phyloP scores from a whole-genome alignment of 164 flowering plant genomes.

The Houttuynia cordata region DNA sequence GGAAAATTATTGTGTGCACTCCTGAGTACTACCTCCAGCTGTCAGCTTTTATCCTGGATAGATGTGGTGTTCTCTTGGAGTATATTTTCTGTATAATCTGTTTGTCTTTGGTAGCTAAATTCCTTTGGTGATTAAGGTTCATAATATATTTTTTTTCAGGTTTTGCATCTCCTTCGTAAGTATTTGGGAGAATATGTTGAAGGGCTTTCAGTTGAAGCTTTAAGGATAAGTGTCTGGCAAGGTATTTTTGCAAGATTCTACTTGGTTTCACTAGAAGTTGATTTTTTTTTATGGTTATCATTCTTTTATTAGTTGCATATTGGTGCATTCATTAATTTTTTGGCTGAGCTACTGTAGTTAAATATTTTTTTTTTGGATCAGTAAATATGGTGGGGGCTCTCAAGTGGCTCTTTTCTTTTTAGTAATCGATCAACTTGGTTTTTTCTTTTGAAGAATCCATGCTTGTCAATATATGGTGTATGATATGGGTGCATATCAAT shows the following conservation, averaged over 20 bases:
- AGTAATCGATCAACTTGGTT: too few species aligned
- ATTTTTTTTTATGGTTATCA: too few species aligned
- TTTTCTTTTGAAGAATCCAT: too few species aligned
- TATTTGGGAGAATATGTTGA: constrained; percentile 96
- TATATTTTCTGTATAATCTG: background rate
- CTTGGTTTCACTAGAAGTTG: background rate
- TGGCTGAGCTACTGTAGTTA: background rate
- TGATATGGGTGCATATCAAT: too few species aligned
- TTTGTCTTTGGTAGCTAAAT: background rate
- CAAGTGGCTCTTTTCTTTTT: background rate
- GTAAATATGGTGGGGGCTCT: too few species aligned
- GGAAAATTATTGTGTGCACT: too few species aligned
- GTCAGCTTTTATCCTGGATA: too few species aligned
- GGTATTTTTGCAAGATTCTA: constrained; percentile 23
- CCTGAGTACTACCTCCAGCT: too few species aligned
- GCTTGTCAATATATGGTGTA: too few species aligned
- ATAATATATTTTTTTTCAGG: constrained; percentile 29
- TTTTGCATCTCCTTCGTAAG: constrained; percentile 81
- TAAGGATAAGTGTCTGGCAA: constrained; percentile 95
- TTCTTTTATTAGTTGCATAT: background rate
- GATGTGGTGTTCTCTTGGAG: background rate
- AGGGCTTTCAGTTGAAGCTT: constrained; percentile 87
- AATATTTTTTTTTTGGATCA: too few species aligned
- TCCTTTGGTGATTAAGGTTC: background rate
- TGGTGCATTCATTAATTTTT: background rate